A percentile compares a stretch with the other conserved stretches of the same genome.
Evolutionary conservation across 192 early-diverging fungal species (phyloP).

Genomic region (Diversispora epigaea): DNA sequence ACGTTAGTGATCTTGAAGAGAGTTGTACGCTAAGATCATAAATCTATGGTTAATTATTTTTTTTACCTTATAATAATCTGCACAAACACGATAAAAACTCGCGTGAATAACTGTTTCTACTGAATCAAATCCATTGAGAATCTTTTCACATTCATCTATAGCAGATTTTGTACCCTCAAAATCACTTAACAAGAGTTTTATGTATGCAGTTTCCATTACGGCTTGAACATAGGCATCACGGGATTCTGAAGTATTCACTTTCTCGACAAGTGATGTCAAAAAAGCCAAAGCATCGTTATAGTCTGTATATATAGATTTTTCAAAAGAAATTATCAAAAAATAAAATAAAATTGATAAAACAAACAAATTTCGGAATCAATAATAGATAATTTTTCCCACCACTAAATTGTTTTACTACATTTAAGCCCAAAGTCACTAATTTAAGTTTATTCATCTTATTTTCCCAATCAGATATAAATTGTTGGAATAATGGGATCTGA

Average conservation of each 20-base stretch:
- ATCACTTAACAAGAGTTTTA: slow-evolving; percentile 75
- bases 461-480: slow-evolving; percentile 94
- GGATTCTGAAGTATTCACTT: slow-evolving; percentile 67
- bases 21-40: background rate
- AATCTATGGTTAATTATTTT: background rate
- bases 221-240: slow-evolving; percentile 86
- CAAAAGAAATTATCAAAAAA: background rate
- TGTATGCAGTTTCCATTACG: slow-evolving; percentile 82
- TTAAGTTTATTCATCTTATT: slow-evolving; percentile 93
- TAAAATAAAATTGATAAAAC: slow-evolving; percentile 28
- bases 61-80: slow-evolving; percentile 92
- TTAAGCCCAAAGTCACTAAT: slow-evolving; percentile 79
- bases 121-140: slow-evolving; percentile 68
- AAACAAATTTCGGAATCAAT: slow-evolving; percentile 20
- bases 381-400: slow-evolving; percentile 43
- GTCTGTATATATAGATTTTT: slow-evolving; percentile 45
- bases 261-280: slow-evolving; percentile 65
- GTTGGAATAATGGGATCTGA: slow-evolving; percentile 80
- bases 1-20: background rate
- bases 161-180: slow-evolving; percentile 78
- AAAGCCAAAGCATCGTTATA: slow-evolving; percentile 72
- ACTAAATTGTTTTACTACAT: slow-evolving; percentile 70
- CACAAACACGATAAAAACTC: slow-evolving; percentile 90
- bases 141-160: slow-evolving; percentile 85
- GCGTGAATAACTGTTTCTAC: slow-evolving; percentile 90